Base-by-base conservation (phyloP, 176 grass and related monocot genomes). In the Calamus simplicifolius region DNA sequence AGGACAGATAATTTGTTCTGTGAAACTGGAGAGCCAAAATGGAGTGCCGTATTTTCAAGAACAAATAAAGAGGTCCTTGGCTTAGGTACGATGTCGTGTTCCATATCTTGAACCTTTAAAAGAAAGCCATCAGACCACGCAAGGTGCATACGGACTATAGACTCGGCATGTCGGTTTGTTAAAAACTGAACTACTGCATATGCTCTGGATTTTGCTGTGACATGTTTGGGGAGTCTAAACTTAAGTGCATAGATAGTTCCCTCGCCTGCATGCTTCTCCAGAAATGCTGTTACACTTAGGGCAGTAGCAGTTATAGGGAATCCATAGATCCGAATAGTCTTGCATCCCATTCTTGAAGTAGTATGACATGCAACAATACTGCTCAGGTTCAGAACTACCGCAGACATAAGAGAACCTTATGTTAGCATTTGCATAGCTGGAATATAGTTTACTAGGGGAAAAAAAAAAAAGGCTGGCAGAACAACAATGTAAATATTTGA, bases 131-230 rank as follows among this genome's bases (percentile, higher is more conserved):
- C 57, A 27, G 18, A 57, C 19, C 18, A 16, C 27, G 81, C 43
- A 56, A 2, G 48, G 10, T 57, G 38, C 30, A 52, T 49, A 56
- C 16, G 57, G 56, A 29, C 74, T 50, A 95, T 73, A 52, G 64
- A 27, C 61, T 49, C 54, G 59, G 74, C 86, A 63, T 78, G 43
- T 68, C 43, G 69, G 51, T 57, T 73, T 12, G 35, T 54, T 26
- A 68, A 48, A 52, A 95, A 95, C 71, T 95, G 90, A 76, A 95
- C 86, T 35, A 95, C 49, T 26, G 67, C 85, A 73, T 60, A 84
- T 1, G 77, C 59, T 70, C 6, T 89, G 62, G 90, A 87, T 50
- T n/a, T 86, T 70, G 27, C 5, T 69, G 59, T 66, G 19, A 79
- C 6, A 3, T 43, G 58, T 73, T 19, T 95, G 49, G 86, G 83